Base-by-base conservation (phyloP, 2,329 filamentous ascomycete species). In the Monilinia fructigena region DNA sequence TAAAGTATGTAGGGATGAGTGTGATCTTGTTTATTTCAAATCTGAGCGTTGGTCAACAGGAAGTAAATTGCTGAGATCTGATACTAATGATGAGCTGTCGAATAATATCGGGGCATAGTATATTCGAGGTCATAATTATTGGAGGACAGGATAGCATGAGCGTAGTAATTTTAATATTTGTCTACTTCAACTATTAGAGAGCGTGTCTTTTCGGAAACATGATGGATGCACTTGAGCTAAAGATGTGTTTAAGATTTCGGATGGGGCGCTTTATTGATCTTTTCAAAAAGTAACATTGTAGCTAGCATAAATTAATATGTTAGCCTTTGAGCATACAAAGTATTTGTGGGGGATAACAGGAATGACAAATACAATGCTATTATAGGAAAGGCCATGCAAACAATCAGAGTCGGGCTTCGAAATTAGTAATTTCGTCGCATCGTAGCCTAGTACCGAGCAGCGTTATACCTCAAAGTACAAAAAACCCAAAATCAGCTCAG, bases 51-150 rank as follows among this genome's bases (percentile, higher is more conserved):
- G 35, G 20, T 50, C 38, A 20, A 38, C 31, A 23, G 35, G 12
- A 23, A 60, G 14, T 18, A 18, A 38, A 50, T 38, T 50, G 26
- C 45, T 50, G 45, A 61, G 58, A 61, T 14, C 31, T 3, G 45
- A 38, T 50, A 28, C 20, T 28, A 50, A 23, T n/a, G 58, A 60
- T 50, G 58, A 38, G 45, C 48, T 60, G 58, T 50, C 58, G 45
- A 50, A 60, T 60, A 8, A 60, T 26, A 50, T 60, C 5, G 58
- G 48, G 55, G 11, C 55, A 45, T 58, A 40, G 18, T 58, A 23
- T 20, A 58, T 58, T 45, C 38, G 55, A 45, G 55, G 55, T 45
- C 55, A 16, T 58, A n/a, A 14, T 18, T 23, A 58, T 58, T 45
- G 55, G 55, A 23, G 45, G 38, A 45, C 11, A n/a, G 38, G 23